These are phyloP conservation scores for Vachellia collinsii DNA, from an alignment of 306 rosid species.

Conservation along the genomic window DNA sequence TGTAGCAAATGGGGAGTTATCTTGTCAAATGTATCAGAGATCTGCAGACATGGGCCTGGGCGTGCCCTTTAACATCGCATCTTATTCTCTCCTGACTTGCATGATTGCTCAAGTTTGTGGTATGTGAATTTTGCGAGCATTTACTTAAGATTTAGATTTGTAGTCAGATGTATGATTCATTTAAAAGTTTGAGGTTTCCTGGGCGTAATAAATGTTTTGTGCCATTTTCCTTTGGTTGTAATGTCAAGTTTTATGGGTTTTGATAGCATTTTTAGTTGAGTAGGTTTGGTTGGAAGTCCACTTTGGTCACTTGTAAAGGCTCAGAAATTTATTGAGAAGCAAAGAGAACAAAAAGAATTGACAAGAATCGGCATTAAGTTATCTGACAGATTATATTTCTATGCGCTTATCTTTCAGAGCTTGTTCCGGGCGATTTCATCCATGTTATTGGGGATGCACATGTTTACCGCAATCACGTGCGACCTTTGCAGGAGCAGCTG, in stretches of 20 bases:
- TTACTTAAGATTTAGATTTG: conserved; percentile 29
- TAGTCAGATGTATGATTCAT: conserved; percentile 1
- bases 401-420: conserved; percentile 54
- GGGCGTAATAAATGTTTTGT: conserved; percentile 10
- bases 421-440: conserved; percentile 84
- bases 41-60: conserved; percentile 98
- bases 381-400: neutral
- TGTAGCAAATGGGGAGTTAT: conserved; percentile 90
- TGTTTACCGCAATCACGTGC: conserved; percentile 92
- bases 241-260: neutral
- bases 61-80: conserved; percentile 96
- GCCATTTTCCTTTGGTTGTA: conserved; percentile 11
- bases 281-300: neutral
- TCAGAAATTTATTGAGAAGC: neutral
- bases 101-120: conserved; percentile 98
- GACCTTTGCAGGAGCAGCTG: conserved; percentile 94
- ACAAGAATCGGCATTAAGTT: conserved; percentile 22
- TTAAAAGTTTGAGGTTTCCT: conserved; percentile 8
- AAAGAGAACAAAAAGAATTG: neutral
- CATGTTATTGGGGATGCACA: conserved; percentile 96
- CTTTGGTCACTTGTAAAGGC: neutral
- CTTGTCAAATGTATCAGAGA: conserved; percentile 98
- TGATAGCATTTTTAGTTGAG: neutral
- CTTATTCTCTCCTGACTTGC: conserved; percentile 94
- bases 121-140: conserved; percentile 51